Base-by-base conservation (phyloP, 129 eudicot species). In the Sambucus nigra region DNA sequence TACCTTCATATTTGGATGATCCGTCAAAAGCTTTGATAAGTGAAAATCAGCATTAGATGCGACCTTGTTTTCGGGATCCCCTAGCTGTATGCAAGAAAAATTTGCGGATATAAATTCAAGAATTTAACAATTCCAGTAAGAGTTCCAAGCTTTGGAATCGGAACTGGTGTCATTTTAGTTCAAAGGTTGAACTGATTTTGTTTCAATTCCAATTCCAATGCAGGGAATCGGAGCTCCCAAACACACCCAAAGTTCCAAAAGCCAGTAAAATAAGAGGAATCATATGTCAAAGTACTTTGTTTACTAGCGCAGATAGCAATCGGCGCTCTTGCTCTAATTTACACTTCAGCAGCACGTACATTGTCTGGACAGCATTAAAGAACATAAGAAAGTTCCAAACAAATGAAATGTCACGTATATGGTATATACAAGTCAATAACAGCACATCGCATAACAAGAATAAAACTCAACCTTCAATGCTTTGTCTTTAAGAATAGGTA, bases 1-100 rank as follows among this genome's bases (percentile, higher is more conserved):
- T 57, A 83, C 99, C 96, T 86, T 92, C 99, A 92, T 92, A 63
- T 86, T 92, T 53, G 99, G 99, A 73, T 92, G 99, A 53, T 86
- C 96, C 55, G 94, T 54, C 55, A 92, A 67, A 74, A 86, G 87
- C 56, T 86, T 86, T 50, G 95, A 76, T 59, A 92, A 51, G 33
- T 79, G 80, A 82, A 54, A 92, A 64, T 86, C 87, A 53, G 99
- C 99, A 82, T 92, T 82, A 41, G 99, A 92, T n/a, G 99, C 99
- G 61, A 79, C 87, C 59, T 82, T 92, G 65, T 75, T 92, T 60
- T 78, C 87, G 53, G 96, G 99, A 92, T 92, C 96, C 72, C 99
- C 99, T 42, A 92, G 75, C 99, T 92, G 78, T 52, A 76, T 47
- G 51, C 58, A 68, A 69, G 51, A 13, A 50, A 53, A 59, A 20